Evolutionary conservation across 192 early-diverging fungal genomes (phyloP).

Genomic region (Rhizoclosmatium sp.): DNA sequence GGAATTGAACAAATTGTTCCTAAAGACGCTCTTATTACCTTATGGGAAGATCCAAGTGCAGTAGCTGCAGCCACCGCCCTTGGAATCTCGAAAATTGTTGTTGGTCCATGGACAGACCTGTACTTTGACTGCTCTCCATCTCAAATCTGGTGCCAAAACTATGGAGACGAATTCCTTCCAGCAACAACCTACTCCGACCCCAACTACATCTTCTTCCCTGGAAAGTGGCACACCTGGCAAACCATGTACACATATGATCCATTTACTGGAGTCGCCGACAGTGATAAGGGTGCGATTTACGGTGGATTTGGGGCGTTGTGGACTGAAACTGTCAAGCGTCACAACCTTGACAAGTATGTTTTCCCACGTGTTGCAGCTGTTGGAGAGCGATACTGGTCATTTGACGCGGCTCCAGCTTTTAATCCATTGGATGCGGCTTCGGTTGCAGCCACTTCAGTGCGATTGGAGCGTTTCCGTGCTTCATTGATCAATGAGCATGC

Average conservation of each 20-base stretch:
- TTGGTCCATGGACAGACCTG: neutral
- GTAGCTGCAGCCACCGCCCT: neutral
- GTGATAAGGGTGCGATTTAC: neutral
- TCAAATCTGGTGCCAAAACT: neutral
- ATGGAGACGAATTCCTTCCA: neutral
- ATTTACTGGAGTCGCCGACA: slow-evolving; percentile 15
- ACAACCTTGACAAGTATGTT: slow-evolving; percentile 26
- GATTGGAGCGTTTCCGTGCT: slow-evolving; percentile 20
- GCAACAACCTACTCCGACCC: neutral
- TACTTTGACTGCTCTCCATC: slow-evolving; percentile 36
- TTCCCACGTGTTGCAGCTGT: slow-evolving; percentile 33
- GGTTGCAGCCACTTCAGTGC: neutral
- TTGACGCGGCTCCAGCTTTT: slow-evolving; percentile 1
- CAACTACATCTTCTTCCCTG: neutral
- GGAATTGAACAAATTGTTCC: slow-evolving; percentile 4
- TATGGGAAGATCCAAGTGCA: neutral
- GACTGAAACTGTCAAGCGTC: slow-evolving; percentile 27
- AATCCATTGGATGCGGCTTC: neutral
- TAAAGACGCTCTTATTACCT: slow-evolving; percentile 14
- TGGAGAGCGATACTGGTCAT: slow-evolving; percentile 41
- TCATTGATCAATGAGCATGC: slow-evolving; percentile 23
- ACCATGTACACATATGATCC: slow-evolving; percentile 42
- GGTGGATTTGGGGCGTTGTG: slow-evolving; percentile 38
- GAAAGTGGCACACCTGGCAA: slow-evolving; percentile 40
- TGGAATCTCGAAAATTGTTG: slow-evolving; percentile 27